Evolutionary conservation across 2,329 filamentous ascomycete species (phyloP), one percentile per base, ranked within the genome.

Genomic region (Fusarium sp.): DNA sequence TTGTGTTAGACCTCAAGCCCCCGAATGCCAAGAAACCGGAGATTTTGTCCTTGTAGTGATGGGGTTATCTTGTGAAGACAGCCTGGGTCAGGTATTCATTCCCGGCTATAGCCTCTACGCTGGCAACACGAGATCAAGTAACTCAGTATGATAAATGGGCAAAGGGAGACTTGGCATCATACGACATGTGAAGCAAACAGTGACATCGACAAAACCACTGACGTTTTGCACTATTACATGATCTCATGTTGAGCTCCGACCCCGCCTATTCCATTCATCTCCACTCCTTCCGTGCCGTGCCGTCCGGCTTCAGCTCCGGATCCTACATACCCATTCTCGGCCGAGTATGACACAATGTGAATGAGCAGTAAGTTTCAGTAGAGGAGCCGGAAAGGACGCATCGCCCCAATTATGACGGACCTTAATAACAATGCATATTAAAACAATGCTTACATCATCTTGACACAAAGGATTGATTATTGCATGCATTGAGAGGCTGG

Each of bases 201-300:
- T 58, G 52, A 51, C 48, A 58, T 33, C 38, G n/a, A n/a, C n/a
- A 56, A 35, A 26, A 45, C 31, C 12, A 59, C 41, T 36, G 22
- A 24, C 35, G 24, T n/a, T 39, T n/a, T 33, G 28, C n/a, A n/a
- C n/a, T n/a, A n/a, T n/a, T 52, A 24, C 55, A 70, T 70, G 42
- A 38, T 52, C 51, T 58, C 55, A 39, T 59, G 41, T 33, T 42
- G 42, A 44, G 49, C 26, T 38, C 41, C 56, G 44, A 51, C 56
- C 49, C 39, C 59, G 45, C 47, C 12, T 31, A n/a, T 26, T 38
- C 48, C 49, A 42, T 54, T 38, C 24, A 38, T 39, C 55, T 24
- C 56, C 56, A 38, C 51, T 18, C 61, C 24, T 41, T 48, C 61
- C 28, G 61, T 36, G 13, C 63, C 61, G 41, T 66, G 33, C 51